phyloP scores from a whole-genome alignment of 805 yeast genomes.

The Kluyveromyces aestuarii region DNA sequence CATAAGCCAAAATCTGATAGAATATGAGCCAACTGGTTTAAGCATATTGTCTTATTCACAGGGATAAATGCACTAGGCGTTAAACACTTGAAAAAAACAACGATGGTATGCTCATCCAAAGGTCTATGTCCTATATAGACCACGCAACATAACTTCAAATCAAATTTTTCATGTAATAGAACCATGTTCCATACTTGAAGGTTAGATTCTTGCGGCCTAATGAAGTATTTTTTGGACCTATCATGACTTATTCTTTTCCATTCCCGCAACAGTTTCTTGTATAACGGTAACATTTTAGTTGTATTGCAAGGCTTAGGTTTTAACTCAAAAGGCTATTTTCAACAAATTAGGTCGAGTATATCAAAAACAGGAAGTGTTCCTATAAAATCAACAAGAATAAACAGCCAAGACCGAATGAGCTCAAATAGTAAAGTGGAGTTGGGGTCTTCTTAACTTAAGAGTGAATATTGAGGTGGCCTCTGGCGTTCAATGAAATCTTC shows the following conservation, averaged over 20 bases:
- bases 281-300: constrained; percentile 10
- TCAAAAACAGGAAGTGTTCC: neutral
- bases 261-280: constrained; percentile 23
- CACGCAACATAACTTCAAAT: constrained; percentile 17
- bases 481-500: no score
- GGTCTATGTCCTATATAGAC: constrained; percentile 12
- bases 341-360: no score
- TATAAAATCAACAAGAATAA: no score
- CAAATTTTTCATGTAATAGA: constrained; percentile 11
- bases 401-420: no score
- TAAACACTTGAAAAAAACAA: constrained; percentile 19
- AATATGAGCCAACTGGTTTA: constrained; percentile 15
- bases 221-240: constrained; percentile 8
- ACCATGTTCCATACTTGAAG: constrained; percentile 27
- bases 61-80: constrained; percentile 24
- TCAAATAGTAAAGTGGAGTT: no score
- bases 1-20: constrained; percentile 14
- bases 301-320: neutral
- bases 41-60: constrained; percentile 17
- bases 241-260: constrained; percentile 20
- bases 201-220: constrained; percentile 28
- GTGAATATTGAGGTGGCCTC: no score
- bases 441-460: no score
- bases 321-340: neutral
- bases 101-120: constrained; percentile 11